Evolutionary conservation across 345 rosid genomes (phyloP), one percentile per base, ranked within the genome.

Genomic region (Euphorbia peplus): DNA sequence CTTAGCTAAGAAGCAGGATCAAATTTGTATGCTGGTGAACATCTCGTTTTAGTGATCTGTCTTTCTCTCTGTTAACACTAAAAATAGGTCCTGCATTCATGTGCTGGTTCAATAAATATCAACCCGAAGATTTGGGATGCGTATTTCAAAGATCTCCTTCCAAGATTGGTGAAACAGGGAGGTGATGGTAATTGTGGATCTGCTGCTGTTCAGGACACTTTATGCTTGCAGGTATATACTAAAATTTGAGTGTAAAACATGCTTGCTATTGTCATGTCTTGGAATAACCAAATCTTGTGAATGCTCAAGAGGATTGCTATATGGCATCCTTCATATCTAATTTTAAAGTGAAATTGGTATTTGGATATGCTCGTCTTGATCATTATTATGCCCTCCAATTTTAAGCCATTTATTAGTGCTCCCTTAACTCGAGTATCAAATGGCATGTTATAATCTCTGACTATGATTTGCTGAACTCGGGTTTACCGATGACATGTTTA

Each of bases 151-250:
- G 87, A 87, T 73, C 86, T 87, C 66, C 76, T 93, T 29, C 97
- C 97, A 1, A 78, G 90, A 67, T 67, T 93, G 69, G 93, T 85
- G 28, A 79, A 76, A 65, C 71, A 82, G 72, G 97, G 95, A 19
- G 81, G 87, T 79, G 98, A 90, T 80, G 96, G 98, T 24, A 90
- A 93, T 25, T 90, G 83, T 64, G 98, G 98, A 15, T 90, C 96
- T 66, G 73, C 93, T 28, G 96, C 95, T 47, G 95, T 88, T 66
- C 86, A 93, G 73, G 98, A 92, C 67, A 88, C 95, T 0, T 81
- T 83, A 8, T 90, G 95, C 79, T 74, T 92, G 79, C 93, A 92
- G 91, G 95, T 90, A 75, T 37, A 54, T 28, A 35, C 59, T 57
- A n/a, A 37, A 14, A 14, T 60, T 7, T 24, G 24, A 19, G 5